Base-by-base conservation (phyloP, 768 basidiomycete genomes). In the Termitomyces sp. region DNA sequence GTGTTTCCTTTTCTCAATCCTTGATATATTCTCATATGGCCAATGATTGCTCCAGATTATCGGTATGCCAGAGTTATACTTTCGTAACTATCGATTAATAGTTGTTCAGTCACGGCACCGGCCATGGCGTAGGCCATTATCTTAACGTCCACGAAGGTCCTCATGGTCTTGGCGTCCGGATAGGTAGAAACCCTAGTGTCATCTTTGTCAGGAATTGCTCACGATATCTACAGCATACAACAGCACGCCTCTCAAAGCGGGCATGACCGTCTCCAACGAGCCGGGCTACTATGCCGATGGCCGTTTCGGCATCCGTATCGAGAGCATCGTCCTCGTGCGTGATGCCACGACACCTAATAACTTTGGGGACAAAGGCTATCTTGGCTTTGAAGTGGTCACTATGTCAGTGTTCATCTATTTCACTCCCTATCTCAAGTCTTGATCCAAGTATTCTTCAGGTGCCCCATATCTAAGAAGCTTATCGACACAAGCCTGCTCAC, bases 241-340 rank as follows among this genome's bases (percentile, higher is more conserved):
- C 70, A 84, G 71, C 43, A 82, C 85, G 0, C 69, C 88, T 0
- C 71, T 98, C 58, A 90, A 92, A 68, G 77, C 82, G 5, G 93
- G 94, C 9, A 93, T 94, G 90, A 93, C 93, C 0, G 78, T 98
- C 28, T 94, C 93, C 0, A 97, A 98, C 67, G 95, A 96, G 64
- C 95, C 95, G 1, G 94, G 95, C 9, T 96, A 89, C 70, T 97
- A 97, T 69, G 86, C 84, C 8, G 95, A 98, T 65, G 96, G 95
- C 2, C 76, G 80, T 48, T 98, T 88, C 67, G 96, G 95, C 2
- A 93, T 98, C 66, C 87, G 97, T 4, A 92, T 96, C 65, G 96
- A 99, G 74, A 94, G 84, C 71, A 81, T 98, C 46, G 85, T 95
- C 23, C 76, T 96, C 20, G 89, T 96, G 4, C 79, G 82, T 51